Percentiles rank a stretch among this genome's conserved stretches.
Conservation (phyloP, 2,329 filamentous ascomycete species). For the Penicillium sp. region DNA sequence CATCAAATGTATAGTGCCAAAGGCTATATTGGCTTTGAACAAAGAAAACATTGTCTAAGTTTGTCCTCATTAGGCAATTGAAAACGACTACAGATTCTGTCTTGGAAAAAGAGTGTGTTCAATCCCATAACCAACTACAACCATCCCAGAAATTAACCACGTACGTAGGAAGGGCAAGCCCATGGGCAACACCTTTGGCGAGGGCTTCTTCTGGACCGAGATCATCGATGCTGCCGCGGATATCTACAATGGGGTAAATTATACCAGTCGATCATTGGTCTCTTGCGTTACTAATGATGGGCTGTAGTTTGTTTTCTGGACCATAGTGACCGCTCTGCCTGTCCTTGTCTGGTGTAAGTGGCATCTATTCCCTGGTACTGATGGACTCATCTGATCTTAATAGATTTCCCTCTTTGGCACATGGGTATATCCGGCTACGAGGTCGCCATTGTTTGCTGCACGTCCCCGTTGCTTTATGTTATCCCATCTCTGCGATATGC, state of each 20-base stretch:
- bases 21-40: constrained; percentile 39
- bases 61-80: constrained; percentile 47
- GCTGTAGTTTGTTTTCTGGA: constrained; percentile 86
- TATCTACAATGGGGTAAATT: constrained; percentile 80
- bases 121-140: constrained; percentile 27
- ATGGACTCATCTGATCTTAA: constrained; percentile 16
- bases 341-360: constrained; percentile 88
- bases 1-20: constrained; percentile 52
- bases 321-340: constrained; percentile 83
- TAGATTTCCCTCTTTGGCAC: constrained; percentile 94
- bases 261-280: not conserved
- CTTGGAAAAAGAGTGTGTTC: constrained; percentile 71
- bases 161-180: constrained; percentile 69
- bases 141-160: constrained; percentile 21
- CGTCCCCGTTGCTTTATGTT: constrained; percentile 76
- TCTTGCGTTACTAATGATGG: constrained; percentile 23
- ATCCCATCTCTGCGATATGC: constrained; percentile 67
- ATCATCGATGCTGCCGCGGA: constrained; percentile 80
- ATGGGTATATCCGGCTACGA: constrained; percentile 99
- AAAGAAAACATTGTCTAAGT: constrained; percentile 36
- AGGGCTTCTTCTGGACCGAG: constrained; percentile 70
- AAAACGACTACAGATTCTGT: constrained; percentile 48
- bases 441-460: constrained; percentile 76
- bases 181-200: constrained; percentile 66
- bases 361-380: not conserved